A percentile compares a stretch with the other conserved stretches of the same genome.
Conservation (phyloP, 805 yeast genomes). For the Barnettozyma sucrosica region DNA sequence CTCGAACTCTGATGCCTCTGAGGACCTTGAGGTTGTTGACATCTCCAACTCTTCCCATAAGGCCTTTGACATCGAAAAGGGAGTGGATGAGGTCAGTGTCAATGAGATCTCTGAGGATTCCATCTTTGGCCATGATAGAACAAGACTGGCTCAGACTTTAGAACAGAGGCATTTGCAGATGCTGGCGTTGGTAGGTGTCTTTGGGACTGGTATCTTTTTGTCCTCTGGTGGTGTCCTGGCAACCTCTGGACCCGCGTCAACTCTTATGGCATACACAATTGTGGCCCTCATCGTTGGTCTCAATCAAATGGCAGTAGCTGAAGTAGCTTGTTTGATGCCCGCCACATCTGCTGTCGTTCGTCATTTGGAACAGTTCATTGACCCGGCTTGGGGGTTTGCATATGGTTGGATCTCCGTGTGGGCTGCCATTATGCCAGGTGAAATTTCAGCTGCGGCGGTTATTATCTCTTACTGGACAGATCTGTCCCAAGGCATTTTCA, state of each 20-base stretch:
- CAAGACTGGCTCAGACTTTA: slow-evolving; percentile 10
- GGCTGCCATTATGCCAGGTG: slow-evolving; percentile 38
- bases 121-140: slow-evolving; percentile 13
- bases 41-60: background rate
- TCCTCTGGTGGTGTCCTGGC: slow-evolving; percentile 34
- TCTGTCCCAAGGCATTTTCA: slow-evolving; percentile 39
- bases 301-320: slow-evolving; percentile 36
- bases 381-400: slow-evolving; percentile 41
- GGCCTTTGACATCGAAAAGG: background rate
- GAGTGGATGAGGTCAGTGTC: background rate
- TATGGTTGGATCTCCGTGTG: slow-evolving; percentile 40
- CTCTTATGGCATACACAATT: slow-evolving; percentile 28
- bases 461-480: slow-evolving; percentile 41
- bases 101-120: slow-evolving; percentile 5
- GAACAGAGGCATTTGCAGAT: slow-evolving; percentile 37
- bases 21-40: slow-evolving; percentile 3
- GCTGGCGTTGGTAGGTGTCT: slow-evolving; percentile 42
- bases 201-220: slow-evolving; percentile 39
- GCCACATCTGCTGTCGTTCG: slow-evolving; percentile 31
- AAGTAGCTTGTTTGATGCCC: slow-evolving; percentile 33
- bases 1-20: background rate
- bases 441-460: slow-evolving; percentile 39
- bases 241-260: slow-evolving; percentile 32
- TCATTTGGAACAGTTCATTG: slow-evolving; percentile 34
- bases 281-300: slow-evolving; percentile 33